A percentile compares a stretch with the other conserved stretches of the same genome.
Conservation (phyloP, 2,329 filamentous ascomycete species). For the Mariannaea sp. region DNA sequence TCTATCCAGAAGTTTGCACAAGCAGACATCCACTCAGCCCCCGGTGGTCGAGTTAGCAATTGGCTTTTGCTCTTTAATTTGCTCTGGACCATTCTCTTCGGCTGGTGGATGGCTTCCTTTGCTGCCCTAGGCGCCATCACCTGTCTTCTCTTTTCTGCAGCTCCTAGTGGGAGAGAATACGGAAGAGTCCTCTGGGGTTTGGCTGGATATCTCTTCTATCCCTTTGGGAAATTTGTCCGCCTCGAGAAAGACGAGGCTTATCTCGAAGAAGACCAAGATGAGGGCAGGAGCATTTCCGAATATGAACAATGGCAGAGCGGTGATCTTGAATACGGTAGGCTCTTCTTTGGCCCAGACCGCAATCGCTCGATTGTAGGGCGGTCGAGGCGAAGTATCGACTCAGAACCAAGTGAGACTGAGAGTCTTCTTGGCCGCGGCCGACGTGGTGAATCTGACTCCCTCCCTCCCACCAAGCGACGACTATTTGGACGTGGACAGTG, state of each 20-base stretch:
- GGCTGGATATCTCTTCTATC: constrained; percentile 87
- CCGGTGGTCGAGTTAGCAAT: constrained; percentile 81
- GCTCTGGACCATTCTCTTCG: constrained; percentile 88
- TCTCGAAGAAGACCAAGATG: constrained; percentile 89
- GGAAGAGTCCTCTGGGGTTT: constrained; percentile 84
- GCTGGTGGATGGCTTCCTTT: constrained; percentile 90
- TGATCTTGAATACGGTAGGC: constrained; percentile 89
- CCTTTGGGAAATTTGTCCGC: constrained; percentile 94
- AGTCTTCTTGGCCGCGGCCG: constrained; percentile 74
- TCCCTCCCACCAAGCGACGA: constrained; percentile 69
- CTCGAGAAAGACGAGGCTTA: constrained; percentile 94
- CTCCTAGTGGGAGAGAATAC: constrained; percentile 82
- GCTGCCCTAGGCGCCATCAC: constrained; percentile 74
- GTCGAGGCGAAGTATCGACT: constrained; percentile 87
- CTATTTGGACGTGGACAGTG: constrained; percentile 95
- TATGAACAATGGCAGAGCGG: constrained; percentile 99
- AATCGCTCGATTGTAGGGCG: constrained; percentile 83
- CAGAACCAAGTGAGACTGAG: constrained; percentile 80
- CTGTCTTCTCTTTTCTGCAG: constrained; percentile 80
- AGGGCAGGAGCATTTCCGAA: constrained; percentile 95
- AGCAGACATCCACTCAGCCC: constrained; percentile 94
- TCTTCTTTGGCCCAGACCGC: constrained; percentile 89
- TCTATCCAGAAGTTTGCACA: constrained; percentile 97
- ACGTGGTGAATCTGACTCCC: constrained; percentile 54
- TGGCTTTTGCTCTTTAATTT: constrained; percentile 90